Percentiles rank a stretch among this genome's conserved stretches.
These are phyloP conservation scores for Neurospora tetrasperma DNA, from an alignment of 495 filamentous ascomycete genomes.

Conservation along the genomic window DNA sequence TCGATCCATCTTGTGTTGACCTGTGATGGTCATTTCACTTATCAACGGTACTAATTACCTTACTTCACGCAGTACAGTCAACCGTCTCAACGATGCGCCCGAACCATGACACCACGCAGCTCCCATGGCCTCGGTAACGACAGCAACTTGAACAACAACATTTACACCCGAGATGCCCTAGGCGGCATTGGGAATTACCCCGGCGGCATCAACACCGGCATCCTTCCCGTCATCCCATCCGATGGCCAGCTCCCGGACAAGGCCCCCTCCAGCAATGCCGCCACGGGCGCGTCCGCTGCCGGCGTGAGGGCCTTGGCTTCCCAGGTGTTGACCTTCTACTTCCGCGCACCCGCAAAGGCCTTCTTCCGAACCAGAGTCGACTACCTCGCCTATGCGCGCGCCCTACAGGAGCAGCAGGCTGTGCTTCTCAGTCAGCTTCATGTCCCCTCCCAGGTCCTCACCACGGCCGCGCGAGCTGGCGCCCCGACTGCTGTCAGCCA, in stretches of 20 bases:
- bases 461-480: slow-evolving; percentile 2
- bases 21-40: no score
- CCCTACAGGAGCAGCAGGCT: slow-evolving; percentile 24
- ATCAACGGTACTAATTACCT: no score
- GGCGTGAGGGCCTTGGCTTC: slow-evolving; percentile 69
- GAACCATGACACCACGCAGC: slow-evolving; percentile 16
- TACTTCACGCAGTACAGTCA: not conserved
- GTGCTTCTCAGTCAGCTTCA: not conserved
- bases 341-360: slow-evolving; percentile 76
- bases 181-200: not conserved
- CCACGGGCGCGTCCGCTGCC: slow-evolving; percentile 64
- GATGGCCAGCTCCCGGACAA: slow-evolving; percentile 27
- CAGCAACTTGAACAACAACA: not conserved
- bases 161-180: not conserved
- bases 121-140: slow-evolving; percentile 9
- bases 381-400: slow-evolving; percentile 48
- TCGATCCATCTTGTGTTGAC: no score
- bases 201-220: slow-evolving; percentile 17
- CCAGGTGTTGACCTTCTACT: slow-evolving; percentile 77
- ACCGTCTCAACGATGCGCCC: slow-evolving; percentile 4
- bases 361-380: slow-evolving; percentile 86
- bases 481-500: slow-evolving; percentile 2
- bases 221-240: slow-evolving; percentile 29
- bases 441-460: not conserved
- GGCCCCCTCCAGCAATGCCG: slow-evolving; percentile 54